phyloP scores from a whole-genome alignment of 768 basidiomycete species.

The Cytidiella melzeri region DNA sequence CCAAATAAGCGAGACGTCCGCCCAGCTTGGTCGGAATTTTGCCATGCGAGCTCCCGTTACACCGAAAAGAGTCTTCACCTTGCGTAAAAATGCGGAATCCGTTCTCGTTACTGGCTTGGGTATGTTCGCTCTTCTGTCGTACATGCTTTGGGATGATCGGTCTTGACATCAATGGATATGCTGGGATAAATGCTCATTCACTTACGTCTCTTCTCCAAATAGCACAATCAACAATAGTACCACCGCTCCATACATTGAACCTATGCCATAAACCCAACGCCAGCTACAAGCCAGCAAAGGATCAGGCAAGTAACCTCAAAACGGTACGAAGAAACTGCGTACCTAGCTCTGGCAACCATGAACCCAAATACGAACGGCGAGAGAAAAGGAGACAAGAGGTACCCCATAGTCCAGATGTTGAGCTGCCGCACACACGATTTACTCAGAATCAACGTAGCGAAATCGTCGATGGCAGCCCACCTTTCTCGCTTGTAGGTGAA shows the following conservation, averaged over 20 bases:
- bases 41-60: slow-evolving; percentile 54
- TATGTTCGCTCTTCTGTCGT: slow-evolving; percentile 47
- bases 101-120: slow-evolving; percentile 38
- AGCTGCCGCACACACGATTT: slow-evolving; percentile 36
- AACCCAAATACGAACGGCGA: slow-evolving; percentile 67
- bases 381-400: slow-evolving; percentile 57
- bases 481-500: slow-evolving; percentile 65
- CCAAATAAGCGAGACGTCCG: slow-evolving; percentile 35
- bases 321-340: too few species aligned
- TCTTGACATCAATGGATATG: not conserved
- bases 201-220: slow-evolving; percentile 64
- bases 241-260: slow-evolving; percentile 48
- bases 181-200: not conserved
- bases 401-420: slow-evolving; percentile 69
- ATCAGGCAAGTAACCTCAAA: too few species aligned
- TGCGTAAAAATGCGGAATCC: slow-evolving; percentile 38
- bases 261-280: slow-evolving; percentile 66
- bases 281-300: too few species aligned
- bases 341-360: slow-evolving; percentile 50
- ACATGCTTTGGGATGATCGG: slow-evolving; percentile 37
- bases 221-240: slow-evolving; percentile 53
- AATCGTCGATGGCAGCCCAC: too few species aligned
- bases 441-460: too few species aligned
- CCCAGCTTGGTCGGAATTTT: slow-evolving; percentile 48
- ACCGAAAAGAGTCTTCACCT: slow-evolving; percentile 56